Conservation (phyloP, 164 flowering plant species). For the Echeveria elegans region DNA sequence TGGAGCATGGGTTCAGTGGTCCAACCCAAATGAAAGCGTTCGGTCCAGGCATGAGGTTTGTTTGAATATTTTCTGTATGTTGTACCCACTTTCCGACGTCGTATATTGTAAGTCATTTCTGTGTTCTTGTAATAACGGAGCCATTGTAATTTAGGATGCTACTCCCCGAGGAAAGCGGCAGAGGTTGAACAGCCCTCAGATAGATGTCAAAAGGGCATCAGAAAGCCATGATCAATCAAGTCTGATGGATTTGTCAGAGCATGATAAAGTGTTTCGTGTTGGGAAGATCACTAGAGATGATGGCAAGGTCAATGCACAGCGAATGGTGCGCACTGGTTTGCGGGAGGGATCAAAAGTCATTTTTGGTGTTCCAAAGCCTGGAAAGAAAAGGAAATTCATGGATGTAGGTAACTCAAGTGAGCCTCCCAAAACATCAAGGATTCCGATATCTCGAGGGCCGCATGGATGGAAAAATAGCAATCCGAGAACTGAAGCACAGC, state of each 20-base stretch:
- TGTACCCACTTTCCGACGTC: neutral
- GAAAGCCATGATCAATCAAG: constrained; percentile 28
- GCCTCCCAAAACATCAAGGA: constrained; percentile 31
- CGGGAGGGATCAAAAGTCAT: constrained; percentile 73
- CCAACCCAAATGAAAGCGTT: constrained; percentile 21
- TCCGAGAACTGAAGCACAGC: constrained; percentile 47
- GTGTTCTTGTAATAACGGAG: neutral
- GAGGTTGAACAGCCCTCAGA: constrained; percentile 33
- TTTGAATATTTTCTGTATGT: neutral
- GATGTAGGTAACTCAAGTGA: constrained; percentile 79
- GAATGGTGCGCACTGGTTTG: constrained; percentile 49
- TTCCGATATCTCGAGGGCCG: constrained; percentile 56
- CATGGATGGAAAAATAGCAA: constrained; percentile 42
- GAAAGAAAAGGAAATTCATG: constrained; percentile 93
- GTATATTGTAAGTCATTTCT: neutral
- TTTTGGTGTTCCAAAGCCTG: constrained; percentile 93
- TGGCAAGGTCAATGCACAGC: constrained; percentile 29
- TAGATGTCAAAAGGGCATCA: constrained; percentile 24
- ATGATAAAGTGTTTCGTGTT: constrained; percentile 50
- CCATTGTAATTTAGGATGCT: constrained; percentile 45
- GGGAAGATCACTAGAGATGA: constrained; percentile 47
- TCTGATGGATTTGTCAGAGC: constrained; percentile 33
- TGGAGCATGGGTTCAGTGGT: constrained; percentile 77
- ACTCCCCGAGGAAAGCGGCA: constrained; percentile 61
- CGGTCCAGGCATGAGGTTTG: constrained; percentile 38